These are phyloP conservation scores for Fusarium tjaetaba DNA, from an alignment of 2,329 filamentous ascomycete species.

Conservation along the genomic window DNA sequence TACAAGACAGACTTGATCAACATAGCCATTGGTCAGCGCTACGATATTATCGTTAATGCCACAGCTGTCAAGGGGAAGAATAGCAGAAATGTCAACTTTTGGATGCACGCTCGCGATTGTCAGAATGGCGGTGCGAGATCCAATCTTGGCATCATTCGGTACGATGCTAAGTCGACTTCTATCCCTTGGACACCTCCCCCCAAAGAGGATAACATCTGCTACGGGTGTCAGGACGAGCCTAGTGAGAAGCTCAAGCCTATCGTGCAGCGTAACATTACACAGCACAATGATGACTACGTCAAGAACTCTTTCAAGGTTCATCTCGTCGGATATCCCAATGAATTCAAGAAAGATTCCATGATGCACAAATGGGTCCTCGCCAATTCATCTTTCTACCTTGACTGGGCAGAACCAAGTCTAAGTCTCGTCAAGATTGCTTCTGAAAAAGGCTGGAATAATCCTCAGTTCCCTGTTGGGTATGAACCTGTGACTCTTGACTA, in stretches of 20 bases:
- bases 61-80: neutral
- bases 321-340: neutral
- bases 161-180: neutral
- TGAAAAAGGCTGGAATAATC: neutral
- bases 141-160: neutral
- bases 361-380: conserved; percentile 4
- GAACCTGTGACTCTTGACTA: neutral
- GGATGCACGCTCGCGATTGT: conserved; percentile 5
- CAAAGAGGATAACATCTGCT: neutral
- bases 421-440: conserved; percentile 3
- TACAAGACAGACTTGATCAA: neutral
- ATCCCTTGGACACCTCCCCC: conserved; percentile 4
- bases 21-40: neutral
- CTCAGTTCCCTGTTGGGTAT: neutral
- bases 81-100: neutral
- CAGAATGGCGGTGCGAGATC: neutral
- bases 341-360: neutral
- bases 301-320: neutral
- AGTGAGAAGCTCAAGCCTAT: neutral
- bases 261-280: neutral
- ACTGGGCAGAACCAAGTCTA: neutral
- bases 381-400: neutral
- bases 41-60: neutral
- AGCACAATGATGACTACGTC: neutral
- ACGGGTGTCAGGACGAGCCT: neutral